phyloP scores from a whole-genome alignment of 139 green algal species.

The Trebouxia sp. region DNA sequence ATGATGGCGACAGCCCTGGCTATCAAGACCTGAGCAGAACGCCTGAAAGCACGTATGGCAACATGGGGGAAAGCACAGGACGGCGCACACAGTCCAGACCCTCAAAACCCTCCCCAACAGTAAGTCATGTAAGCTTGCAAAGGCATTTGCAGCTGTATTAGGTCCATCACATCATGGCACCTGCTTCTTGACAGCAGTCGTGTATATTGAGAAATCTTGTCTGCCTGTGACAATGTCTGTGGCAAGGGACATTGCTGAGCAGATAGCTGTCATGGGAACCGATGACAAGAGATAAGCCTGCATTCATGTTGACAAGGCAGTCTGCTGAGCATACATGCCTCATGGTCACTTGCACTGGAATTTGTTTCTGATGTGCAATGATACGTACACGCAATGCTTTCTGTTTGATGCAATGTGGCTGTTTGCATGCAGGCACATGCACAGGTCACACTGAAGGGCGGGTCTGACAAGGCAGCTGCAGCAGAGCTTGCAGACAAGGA shows the following conservation, averaged over 20 bases:
- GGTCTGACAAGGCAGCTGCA: neutral
- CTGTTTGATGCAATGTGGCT: too few relatives aligned
- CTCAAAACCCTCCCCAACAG: neutral
- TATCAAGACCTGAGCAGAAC: constrained; percentile 11
- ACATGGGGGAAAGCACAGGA: constrained; percentile 8
- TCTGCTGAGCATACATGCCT: too few relatives aligned
- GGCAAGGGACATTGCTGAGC: too few relatives aligned
- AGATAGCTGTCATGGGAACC: too few relatives aligned
- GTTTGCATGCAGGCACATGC: neutral
- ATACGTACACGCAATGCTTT: too few relatives aligned
- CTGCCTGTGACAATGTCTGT: too few relatives aligned
- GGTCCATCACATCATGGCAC: neutral
- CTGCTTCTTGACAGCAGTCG: neutral
- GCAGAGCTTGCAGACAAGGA: constrained; percentile 45
- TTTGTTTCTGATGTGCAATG: too few relatives aligned
- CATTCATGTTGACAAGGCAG: too few relatives aligned
- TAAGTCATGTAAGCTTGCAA: neutral
- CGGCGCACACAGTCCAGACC: constrained; percentile 1
- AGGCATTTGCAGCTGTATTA: neutral
- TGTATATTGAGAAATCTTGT: too few relatives aligned
- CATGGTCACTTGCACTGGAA: too few relatives aligned
- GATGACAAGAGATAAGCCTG: too few relatives aligned
- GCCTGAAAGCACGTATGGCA: neutral
- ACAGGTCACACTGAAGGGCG: constrained; percentile 5
- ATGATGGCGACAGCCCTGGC: constrained; percentile 9